Evolutionary conservation across 73 alveolate genomes (phyloP).

Genomic region (Paraurostyla sp.): DNA sequence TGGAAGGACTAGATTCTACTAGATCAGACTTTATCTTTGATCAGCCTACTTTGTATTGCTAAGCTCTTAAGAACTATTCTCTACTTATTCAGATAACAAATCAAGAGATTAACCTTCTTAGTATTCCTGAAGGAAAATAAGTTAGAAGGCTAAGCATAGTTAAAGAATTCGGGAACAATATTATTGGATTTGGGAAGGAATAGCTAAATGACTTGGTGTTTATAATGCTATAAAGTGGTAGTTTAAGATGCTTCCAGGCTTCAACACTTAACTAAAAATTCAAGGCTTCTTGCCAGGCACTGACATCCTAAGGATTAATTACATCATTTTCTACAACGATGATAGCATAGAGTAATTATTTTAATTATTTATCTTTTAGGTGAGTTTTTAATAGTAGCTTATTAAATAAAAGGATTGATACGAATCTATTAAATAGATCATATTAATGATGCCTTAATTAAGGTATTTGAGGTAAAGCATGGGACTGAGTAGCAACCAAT

Average conservation of each 20-base stretch:
- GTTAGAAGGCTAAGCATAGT: neutral
- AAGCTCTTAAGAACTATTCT: neutral
- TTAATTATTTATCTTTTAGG: neutral
- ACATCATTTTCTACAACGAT: neutral
- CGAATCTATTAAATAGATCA: constrained; percentile 18
- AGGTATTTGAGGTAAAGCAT: neutral
- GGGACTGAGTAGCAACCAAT: neutral
- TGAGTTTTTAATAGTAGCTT: constrained; percentile 16
- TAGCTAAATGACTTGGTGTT: neutral
- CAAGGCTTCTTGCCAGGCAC: neutral
- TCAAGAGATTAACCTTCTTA: neutral
- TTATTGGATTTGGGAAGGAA: neutral
- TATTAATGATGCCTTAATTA: neutral
- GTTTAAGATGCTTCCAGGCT: neutral
- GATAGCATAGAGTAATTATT: neutral
- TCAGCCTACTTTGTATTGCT: neutral
- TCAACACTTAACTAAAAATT: neutral
- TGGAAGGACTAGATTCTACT: neutral
- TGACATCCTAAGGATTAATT: too few species aligned
- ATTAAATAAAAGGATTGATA: constrained; percentile 7
- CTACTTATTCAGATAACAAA: constrained; percentile 19
- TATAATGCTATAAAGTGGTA: neutral
- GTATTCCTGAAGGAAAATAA: neutral
- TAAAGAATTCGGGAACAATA: neutral
- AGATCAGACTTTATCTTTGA: neutral